A percentile compares a stretch with the other conserved stretches of the same genome.
These are phyloP conservation scores for Eucalyptus melliodora DNA, from an alignment of 345 rosid genomes.

Conservation along the genomic window DNA sequence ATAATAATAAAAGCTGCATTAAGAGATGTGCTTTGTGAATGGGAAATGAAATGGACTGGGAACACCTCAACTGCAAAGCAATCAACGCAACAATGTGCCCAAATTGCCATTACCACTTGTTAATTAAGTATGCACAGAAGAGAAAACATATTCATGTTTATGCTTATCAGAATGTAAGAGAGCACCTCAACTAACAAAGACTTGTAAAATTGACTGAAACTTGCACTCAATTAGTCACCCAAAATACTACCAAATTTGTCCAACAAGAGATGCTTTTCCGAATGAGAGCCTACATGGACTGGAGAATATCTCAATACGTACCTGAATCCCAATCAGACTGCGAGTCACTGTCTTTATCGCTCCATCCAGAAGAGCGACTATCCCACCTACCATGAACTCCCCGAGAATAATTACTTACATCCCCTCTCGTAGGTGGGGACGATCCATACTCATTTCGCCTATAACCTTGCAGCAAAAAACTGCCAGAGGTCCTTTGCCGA, in stretches of 20 bases:
- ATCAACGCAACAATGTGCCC: background rate
- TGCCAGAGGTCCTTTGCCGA: constrained; percentile 38
- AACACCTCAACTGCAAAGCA: background rate
- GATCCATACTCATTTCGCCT: constrained; percentile 78
- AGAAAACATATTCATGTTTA: background rate
- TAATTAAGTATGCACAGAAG: background rate
- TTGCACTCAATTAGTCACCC: background rate
- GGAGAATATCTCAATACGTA: background rate
- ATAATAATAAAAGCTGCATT: background rate
- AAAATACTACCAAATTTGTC: background rate
- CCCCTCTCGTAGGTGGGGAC: constrained; percentile 86
- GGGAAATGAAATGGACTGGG: background rate
- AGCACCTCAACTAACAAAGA: background rate
- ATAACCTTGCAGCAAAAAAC: constrained; percentile 40
- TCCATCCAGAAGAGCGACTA: constrained; percentile 64
- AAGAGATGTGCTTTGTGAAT: background rate
- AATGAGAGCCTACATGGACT: background rate
- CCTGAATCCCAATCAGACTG: constrained; percentile 80
- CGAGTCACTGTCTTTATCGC: constrained; percentile 64
- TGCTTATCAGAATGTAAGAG: background rate
- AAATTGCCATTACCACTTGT: background rate
- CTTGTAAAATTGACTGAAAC: background rate
- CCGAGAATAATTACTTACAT: constrained; percentile 33
- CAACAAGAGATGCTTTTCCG: background rate
- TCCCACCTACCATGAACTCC: constrained; percentile 82